Percentiles rank a stretch among this genome's conserved stretches.
phyloP scores from a whole-genome alignment of 805 yeast genomes.

The Torulaspora quercuum region DNA sequence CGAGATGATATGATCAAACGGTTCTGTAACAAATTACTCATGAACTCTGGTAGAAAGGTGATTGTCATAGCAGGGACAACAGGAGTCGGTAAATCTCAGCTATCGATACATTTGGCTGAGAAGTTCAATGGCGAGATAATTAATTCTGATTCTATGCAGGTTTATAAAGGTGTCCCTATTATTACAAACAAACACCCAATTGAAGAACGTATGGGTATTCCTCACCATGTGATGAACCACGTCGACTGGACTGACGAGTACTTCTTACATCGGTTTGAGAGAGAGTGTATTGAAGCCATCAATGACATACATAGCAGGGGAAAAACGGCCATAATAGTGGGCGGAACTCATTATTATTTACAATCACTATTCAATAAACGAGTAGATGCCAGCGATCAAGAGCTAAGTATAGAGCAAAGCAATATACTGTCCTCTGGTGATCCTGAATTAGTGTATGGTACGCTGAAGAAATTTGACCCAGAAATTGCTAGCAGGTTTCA shows the following conservation, averaged over 20 bases:
- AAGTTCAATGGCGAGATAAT: conserved; percentile 81
- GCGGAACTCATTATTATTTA: conserved; percentile 93
- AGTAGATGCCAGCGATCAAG: conserved; percentile 10
- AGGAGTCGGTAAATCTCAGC: conserved; percentile 92
- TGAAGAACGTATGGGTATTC: conserved; percentile 65
- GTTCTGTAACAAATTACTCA: conserved; percentile 6
- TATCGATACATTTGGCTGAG: conserved; percentile 63
- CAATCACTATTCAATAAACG: conserved; percentile 74
- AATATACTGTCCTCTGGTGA: conserved; percentile 49
- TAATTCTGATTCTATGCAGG: conserved; percentile 97
- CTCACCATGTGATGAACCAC: conserved; percentile 87
- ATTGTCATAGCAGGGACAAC: conserved; percentile 86
- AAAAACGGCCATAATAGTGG: conserved; percentile 82
- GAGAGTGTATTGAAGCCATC: conserved; percentile 63
- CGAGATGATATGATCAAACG: conserved; percentile 10
- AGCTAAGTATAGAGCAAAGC: conserved; percentile 34
- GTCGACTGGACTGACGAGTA: conserved; percentile 78
- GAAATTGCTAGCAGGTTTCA: conserved; percentile 75
- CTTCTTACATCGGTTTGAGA: conserved; percentile 70
- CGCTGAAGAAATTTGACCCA: conserved; percentile 60
- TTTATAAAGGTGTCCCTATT: conserved; percentile 66
- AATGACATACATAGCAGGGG: conserved; percentile 62
- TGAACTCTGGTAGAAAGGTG: conserved; percentile 35
- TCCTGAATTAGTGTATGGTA: conserved; percentile 38
- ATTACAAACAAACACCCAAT: conserved; percentile 93